Evolutionary conservation across 495 filamentous ascomycete genomes (phyloP).

Genomic region (Neohortaea acidophila): DNA sequence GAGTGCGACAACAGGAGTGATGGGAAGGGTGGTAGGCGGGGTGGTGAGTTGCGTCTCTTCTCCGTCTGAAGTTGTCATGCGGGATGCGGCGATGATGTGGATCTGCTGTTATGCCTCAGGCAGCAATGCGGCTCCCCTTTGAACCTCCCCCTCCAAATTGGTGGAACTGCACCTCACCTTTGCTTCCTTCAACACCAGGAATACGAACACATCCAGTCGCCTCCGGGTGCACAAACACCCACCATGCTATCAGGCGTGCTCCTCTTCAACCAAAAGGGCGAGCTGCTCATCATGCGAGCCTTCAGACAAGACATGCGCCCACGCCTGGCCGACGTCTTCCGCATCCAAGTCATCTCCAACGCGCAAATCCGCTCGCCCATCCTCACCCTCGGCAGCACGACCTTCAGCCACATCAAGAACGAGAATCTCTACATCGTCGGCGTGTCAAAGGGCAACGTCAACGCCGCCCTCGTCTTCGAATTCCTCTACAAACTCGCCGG

Average conservation of each 20-base stretch:
- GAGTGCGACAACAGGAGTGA: too few relatives aligned
- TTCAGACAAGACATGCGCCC: slow-evolving; percentile 97
- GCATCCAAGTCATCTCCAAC: slow-evolving; percentile 98
- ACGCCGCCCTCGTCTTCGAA: slow-evolving; percentile 96
- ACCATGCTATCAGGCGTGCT: slow-evolving; percentile 88
- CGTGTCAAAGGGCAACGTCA: slow-evolving; percentile 98
- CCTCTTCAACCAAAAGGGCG: slow-evolving; percentile 98
- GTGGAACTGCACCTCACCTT: background rate
- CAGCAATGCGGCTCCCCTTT: too few relatives aligned
- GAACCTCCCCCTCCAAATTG: too few relatives aligned
- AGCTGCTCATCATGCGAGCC: slow-evolving; percentile 97
- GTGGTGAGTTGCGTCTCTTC: too few relatives aligned
- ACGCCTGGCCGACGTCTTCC: slow-evolving; percentile 94
- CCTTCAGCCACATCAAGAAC: slow-evolving; percentile 98
- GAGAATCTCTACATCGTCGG: slow-evolving; percentile 98
- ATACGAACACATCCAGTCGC: slow-evolving; percentile 1
- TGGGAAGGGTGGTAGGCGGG: too few relatives aligned
- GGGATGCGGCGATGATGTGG: too few relatives aligned
- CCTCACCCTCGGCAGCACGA: slow-evolving; percentile 91
- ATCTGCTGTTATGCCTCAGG: too few relatives aligned
- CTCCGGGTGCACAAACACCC: slow-evolving; percentile 5
- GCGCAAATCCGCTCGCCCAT: slow-evolving; percentile 95
- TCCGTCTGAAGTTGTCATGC: too few relatives aligned
- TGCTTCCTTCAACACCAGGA: background rate
- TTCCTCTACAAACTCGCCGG: slow-evolving; percentile 86